A percentile compares a stretch with the other conserved stretches of the same genome.
Conservation (phyloP, 768 basidiomycete species). For the Lactarius quietus region DNA sequence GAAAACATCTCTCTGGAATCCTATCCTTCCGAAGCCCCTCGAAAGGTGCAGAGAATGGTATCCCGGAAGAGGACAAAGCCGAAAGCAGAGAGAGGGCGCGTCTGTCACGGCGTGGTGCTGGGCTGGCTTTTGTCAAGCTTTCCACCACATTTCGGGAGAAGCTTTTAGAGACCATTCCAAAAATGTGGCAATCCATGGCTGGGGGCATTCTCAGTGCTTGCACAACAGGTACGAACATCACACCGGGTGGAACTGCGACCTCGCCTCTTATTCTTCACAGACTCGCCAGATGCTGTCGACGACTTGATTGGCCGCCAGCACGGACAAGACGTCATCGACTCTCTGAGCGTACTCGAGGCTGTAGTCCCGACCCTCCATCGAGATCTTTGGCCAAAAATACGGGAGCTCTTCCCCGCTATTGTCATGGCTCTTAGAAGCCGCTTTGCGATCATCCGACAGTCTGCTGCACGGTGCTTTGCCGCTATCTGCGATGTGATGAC, state of each 20-base stretch:
- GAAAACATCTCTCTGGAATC: constrained; percentile 64
- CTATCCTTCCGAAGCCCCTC: constrained; percentile 60
- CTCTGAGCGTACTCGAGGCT: constrained; percentile 83
- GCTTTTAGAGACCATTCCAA: constrained; percentile 79
- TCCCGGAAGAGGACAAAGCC: constrained; percentile 44
- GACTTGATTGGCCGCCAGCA: constrained; percentile 61
- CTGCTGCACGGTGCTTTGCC: constrained; percentile 82
- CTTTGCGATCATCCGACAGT: constrained; percentile 87
- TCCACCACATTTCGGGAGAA: constrained; percentile 69
- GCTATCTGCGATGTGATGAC: constrained; percentile 86
- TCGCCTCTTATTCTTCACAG: not conserved
- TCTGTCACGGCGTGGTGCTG: constrained; percentile 81
- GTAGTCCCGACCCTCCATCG: constrained; percentile 72
- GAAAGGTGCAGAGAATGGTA: constrained; percentile 34
- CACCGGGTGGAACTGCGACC: not conserved
- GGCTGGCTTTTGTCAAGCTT: constrained; percentile 75
- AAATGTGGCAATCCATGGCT: constrained; percentile 92
- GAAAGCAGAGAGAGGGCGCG: constrained; percentile 60
- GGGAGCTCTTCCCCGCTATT: constrained; percentile 72
- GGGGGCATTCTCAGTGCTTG: constrained; percentile 71
- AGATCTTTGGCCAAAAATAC: constrained; percentile 64
- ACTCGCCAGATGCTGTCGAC: constrained; percentile 57
- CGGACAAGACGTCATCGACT: constrained; percentile 91
- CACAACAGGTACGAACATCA: constrained; percentile 49
- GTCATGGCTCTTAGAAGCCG: constrained; percentile 75